Base-by-base conservation (phyloP, 148 eudicot species). In the Rhododendron molle region DNA sequence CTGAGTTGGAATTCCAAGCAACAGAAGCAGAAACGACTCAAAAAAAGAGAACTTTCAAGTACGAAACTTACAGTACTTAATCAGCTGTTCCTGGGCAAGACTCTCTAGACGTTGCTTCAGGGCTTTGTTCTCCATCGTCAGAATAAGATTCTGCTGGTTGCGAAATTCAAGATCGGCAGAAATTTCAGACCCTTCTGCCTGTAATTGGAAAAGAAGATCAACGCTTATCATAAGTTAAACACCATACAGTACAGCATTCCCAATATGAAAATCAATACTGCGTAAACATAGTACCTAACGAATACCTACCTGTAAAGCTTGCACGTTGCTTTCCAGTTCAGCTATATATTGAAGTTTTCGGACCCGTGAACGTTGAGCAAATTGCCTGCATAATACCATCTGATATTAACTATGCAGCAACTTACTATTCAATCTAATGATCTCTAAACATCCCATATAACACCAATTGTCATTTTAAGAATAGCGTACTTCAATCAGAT, bases 321-420 rank as follows among this genome's bases (percentile, higher is more conserved):
- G 99, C 72, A 96, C 98, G 80, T 91, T 93, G 87, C 93, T 93
- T 89, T 96, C 99, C 85, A 96, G 91, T 88, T 96, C 99, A 85
- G 99, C 96, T 78, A 96, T 96, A 92, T 96, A 95, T 89, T 96
- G 99, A 85, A 96, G 98, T 87, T 96, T 96, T 77, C 98, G 88
- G 83, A 96, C 99, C 54, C 99, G 92, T 50, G 99, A 96, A 79
- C 99, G 95, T 86, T 96, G 99, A 85, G 99, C 99, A 91, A 94
- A 96, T 90, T 96, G 97, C 93, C 99, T 96, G 93, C 83, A 92
- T 12, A 28, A 86, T 47, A 86, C 71, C 81, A 83, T 81, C 74
- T 40, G 82, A 83, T n/a, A 28, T 38, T 67, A 43, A 14, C n/a
- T 5, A 74, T 36, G 40, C 65, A 23, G 40, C 72, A 71, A 71